Evolutionary conservation across 202 grass and related monocot species (phyloP).

Genomic region (Sporobolus alterniflorus): DNA sequence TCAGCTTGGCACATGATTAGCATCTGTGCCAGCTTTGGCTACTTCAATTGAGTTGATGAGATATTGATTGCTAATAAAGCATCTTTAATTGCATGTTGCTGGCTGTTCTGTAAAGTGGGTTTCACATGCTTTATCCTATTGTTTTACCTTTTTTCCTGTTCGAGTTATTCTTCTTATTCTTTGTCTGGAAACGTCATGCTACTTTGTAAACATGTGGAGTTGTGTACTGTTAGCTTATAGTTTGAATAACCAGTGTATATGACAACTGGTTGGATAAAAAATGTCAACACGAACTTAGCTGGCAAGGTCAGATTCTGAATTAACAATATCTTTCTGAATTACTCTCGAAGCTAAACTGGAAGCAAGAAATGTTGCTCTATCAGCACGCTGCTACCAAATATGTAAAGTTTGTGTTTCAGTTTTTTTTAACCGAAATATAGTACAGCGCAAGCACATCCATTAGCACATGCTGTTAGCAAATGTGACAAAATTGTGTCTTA

Average conservation of each 20-base stretch:
- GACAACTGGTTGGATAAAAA: conserved; percentile 27
- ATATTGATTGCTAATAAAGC: conserved; percentile 44
- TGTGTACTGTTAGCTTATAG: conserved; percentile 51
- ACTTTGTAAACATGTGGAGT: conserved; percentile 51
- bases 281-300: conserved; percentile 38
- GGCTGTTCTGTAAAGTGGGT: conserved; percentile 40
- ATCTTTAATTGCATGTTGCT: conserved; percentile 55
- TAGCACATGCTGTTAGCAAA: neutral
- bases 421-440: neutral
- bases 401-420: neutral
- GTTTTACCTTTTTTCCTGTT: conserved; percentile 60
- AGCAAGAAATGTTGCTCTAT: neutral
- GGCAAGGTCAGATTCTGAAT: conserved; percentile 26
- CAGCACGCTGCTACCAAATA: neutral
- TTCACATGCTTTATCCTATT: conserved; percentile 43
- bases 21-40: conserved; percentile 38
- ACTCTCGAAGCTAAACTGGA: neutral
- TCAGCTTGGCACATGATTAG: conserved; percentile 49
- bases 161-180: conserved; percentile 23
- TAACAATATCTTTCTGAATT: neutral
- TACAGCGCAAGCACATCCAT: neutral
- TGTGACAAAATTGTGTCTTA: neutral
- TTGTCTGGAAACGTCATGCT: conserved; percentile 59
- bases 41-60: conserved; percentile 37
- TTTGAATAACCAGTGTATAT: neutral